phyloP scores from a whole-genome alignment of 441 rosid species.

The Geranium incanum region DNA sequence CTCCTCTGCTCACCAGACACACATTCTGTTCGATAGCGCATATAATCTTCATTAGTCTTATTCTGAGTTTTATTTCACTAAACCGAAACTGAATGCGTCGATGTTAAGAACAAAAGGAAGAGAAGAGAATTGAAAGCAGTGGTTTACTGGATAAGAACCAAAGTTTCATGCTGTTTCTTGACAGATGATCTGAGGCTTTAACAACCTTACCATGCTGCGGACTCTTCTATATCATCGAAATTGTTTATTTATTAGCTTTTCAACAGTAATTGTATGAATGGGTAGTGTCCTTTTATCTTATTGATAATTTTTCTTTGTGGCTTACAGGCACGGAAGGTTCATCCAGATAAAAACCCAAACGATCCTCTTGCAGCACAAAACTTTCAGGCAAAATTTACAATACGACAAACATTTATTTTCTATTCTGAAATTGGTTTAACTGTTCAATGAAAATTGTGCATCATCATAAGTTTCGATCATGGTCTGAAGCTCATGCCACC shows the following conservation, averaged over 20 bases:
- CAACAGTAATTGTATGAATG: neutral
- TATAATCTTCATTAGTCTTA: neutral
- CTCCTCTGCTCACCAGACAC: neutral
- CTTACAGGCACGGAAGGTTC: constrained; percentile 88
- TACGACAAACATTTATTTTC: constrained; percentile 11
- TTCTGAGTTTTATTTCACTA: neutral
- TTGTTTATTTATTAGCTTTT: neutral
- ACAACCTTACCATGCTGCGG: neutral
- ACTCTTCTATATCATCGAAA: neutral
- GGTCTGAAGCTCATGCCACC: neutral
- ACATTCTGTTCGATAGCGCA: neutral
- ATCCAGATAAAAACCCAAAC: constrained; percentile 92
- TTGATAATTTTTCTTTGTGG: constrained; percentile 12
- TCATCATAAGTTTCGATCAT: neutral
- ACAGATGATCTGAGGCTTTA: neutral
- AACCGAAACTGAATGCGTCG: neutral
- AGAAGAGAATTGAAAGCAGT: neutral
- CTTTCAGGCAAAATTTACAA: constrained; percentile 58
- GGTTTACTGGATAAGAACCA: neutral
- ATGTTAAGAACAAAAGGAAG: neutral
- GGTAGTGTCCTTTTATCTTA: neutral
- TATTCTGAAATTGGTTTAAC: neutral
- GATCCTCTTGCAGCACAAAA: constrained; percentile 92
- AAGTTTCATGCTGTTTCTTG: neutral
- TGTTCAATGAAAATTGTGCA: neutral